These are phyloP conservation scores for Pichia sp. DNA, from an alignment of 1,139 yeast genomes.

Conservation along the genomic window DNA sequence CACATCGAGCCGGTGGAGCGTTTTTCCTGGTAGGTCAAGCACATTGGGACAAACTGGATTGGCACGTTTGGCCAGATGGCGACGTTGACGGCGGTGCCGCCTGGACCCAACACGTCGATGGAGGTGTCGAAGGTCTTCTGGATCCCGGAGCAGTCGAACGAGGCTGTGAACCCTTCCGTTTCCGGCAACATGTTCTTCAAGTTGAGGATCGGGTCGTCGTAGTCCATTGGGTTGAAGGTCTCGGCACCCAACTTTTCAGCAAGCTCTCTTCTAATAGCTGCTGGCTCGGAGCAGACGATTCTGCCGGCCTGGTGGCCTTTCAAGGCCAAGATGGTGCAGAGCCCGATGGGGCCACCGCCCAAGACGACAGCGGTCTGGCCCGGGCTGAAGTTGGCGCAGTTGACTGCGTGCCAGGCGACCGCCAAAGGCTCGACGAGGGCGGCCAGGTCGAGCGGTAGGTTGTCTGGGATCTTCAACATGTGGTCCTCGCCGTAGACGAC, in stretches of 20 bases:
- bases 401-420: slow-evolving; percentile 59
- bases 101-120: slow-evolving; percentile 48
- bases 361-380: slow-evolving; percentile 51
- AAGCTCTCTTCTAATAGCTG: slow-evolving; percentile 47
- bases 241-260: slow-evolving; percentile 49
- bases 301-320: slow-evolving; percentile 51
- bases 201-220: slow-evolving; percentile 34
- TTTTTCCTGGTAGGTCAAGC: slow-evolving; percentile 38
- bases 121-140: slow-evolving; percentile 51
- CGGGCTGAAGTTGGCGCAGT: slow-evolving; percentile 39
- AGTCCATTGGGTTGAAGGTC: slow-evolving; percentile 44
- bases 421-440: slow-evolving; percentile 55
- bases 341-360: slow-evolving; percentile 64
- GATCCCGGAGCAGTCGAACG: slow-evolving; percentile 62
- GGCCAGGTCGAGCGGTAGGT: slow-evolving; percentile 48
- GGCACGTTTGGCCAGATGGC: slow-evolving; percentile 52
- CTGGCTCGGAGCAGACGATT: slow-evolving; percentile 61
- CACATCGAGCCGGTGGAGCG: slow-evolving; percentile 41
- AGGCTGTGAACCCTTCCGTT: slow-evolving; percentile 51
- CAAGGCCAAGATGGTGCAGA: slow-evolving; percentile 52
- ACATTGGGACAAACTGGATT: slow-evolving; percentile 38
- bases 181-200: slow-evolving; percentile 41
- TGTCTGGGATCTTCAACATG: slow-evolving; percentile 43
- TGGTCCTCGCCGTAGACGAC: slow-evolving; percentile 45
- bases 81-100: slow-evolving; percentile 60